A percentile compares a stretch with the other conserved stretches of the same genome.
phyloP scores from a whole-genome alignment of 345 rosid genomes.

The Salix purpurea region DNA sequence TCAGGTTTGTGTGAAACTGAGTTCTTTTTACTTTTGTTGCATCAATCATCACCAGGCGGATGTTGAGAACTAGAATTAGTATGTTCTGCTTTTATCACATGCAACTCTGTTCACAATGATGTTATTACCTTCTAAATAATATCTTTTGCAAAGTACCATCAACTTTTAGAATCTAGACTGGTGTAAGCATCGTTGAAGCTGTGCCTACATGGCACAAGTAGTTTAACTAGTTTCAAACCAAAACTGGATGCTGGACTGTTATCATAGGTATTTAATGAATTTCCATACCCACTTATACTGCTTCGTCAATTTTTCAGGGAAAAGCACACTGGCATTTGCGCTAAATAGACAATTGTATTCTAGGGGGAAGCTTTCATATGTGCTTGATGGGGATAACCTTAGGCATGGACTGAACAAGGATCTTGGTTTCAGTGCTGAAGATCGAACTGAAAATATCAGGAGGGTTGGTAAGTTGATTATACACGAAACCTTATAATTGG shows the following conservation, averaged over 20 bases:
- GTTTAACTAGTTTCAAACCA: background rate
- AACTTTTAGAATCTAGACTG: background rate
- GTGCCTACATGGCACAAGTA: background rate
- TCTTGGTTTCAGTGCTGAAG: slow-evolving; percentile 79
- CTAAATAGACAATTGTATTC: slow-evolving; percentile 59
- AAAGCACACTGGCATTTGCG: slow-evolving; percentile 88
- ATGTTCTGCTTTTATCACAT: background rate
- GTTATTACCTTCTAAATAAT: background rate
- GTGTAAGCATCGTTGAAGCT: background rate
- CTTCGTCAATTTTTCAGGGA: slow-evolving; percentile 44
- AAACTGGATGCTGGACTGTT: background rate
- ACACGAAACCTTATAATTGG: background rate
- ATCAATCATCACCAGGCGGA: background rate
- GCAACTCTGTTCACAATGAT: background rate
- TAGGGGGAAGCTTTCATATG: slow-evolving; percentile 68
- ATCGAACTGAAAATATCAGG: slow-evolving; percentile 84
- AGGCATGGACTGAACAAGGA: slow-evolving; percentile 84
- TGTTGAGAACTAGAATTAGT: background rate
- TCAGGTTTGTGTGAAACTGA: slow-evolving; percentile 52
- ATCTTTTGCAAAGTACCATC: background rate
- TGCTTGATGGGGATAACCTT: slow-evolving; percentile 91
- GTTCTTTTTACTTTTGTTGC: background rate
- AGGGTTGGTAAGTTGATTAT: slow-evolving; percentile 68
- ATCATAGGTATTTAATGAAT: background rate
- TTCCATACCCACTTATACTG: background rate